phyloP scores from a whole-genome alignment of 768 basidiomycete species.

The Serendipita sp. region DNA sequence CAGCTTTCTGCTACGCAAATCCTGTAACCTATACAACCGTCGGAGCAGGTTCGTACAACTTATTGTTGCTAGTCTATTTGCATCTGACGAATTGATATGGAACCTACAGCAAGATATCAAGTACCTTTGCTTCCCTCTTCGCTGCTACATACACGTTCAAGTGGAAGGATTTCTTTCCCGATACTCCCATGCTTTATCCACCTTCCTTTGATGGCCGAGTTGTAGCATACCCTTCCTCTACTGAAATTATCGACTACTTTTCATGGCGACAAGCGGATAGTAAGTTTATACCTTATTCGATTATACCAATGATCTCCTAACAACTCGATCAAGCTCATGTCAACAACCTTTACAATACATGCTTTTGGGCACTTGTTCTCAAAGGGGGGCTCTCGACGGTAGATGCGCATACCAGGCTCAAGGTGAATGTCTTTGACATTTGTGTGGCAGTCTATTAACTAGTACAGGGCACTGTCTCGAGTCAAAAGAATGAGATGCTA shows the following conservation, averaged over 20 bases:
- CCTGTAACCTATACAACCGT: conserved; percentile 66
- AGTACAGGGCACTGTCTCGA: conserved; percentile 68
- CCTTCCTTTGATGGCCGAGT: conserved; percentile 89
- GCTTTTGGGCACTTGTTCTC: conserved; percentile 85
- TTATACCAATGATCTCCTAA: neutral
- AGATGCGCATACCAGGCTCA: conserved; percentile 67
- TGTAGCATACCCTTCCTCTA: conserved; percentile 57
- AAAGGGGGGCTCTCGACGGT: conserved; percentile 61
- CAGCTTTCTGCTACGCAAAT: conserved; percentile 74
- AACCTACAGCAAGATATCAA: conserved; percentile 60
- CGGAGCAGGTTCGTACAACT: conserved; percentile 28
- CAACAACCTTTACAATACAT: conserved; percentile 94
- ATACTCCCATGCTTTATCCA: conserved; percentile 54
- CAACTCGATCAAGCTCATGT: conserved; percentile 57
- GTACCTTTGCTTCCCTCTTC: conserved; percentile 70
- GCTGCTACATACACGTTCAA: conserved; percentile 80
- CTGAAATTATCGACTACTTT: conserved; percentile 78
- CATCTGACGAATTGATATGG: neutral
- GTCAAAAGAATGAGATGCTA: conserved; percentile 82
- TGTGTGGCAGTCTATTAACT: neutral
- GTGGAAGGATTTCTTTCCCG: conserved; percentile 68
- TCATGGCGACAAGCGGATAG: conserved; percentile 94
- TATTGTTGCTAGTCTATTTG: neutral
- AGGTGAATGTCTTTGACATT: conserved; percentile 25
- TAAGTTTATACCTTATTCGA: conserved; percentile 23